Base-by-base conservation (phyloP, 768 basidiomycete genomes). In the Tephrocybe sp. region DNA sequence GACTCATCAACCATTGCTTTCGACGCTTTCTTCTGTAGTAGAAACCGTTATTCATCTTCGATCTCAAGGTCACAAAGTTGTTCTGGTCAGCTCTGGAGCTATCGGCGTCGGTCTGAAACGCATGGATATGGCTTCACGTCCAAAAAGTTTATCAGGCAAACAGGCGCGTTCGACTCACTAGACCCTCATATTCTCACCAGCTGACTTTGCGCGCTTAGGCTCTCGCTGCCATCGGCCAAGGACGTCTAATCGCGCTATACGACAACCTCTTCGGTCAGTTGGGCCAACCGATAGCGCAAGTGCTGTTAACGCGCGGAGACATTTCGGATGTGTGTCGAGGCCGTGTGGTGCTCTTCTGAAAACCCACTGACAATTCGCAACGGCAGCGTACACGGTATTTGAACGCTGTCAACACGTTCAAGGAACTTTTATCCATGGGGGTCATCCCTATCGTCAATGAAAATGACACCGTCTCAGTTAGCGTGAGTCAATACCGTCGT, bases 371-470 rank as follows among this genome's bases (percentile, higher is more conserved):
- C 60, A 42, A n/a, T 51, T 53, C 41, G 45, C 36, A 50, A 54
- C 44, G 42, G 15, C 61, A 97, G 95, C 78, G 94, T 33, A 95
- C 94, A 10, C 79, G 97, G 54, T 99, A 98, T 64, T 69, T 97
- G 49, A 99, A 99, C 64, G 97, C 95, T 0, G 91, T 93, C 49
- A 97, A 97, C 60, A 98, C 97, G 0, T 80, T 99, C 66, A 86
- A 86, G 29, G 93, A 97, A 60, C 75, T 99, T 10, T 70, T 99
- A 22, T 82, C 81, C 3, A 89, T 97, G 86, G 95, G 94, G 13
- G 91, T 98, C 0, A 84, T 99, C 1, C 97, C 97, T 2, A 97
- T 99, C 55, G 94, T 99, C 47, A 99, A 99, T 67, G 97, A 99
- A 68, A 99, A 99, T 59, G 97, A 99, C 64, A 98, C 97, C 0